These are phyloP conservation scores for Pleurotus sapidus DNA, from an alignment of 768 basidiomycete genomes.

Conservation along the genomic window DNA sequence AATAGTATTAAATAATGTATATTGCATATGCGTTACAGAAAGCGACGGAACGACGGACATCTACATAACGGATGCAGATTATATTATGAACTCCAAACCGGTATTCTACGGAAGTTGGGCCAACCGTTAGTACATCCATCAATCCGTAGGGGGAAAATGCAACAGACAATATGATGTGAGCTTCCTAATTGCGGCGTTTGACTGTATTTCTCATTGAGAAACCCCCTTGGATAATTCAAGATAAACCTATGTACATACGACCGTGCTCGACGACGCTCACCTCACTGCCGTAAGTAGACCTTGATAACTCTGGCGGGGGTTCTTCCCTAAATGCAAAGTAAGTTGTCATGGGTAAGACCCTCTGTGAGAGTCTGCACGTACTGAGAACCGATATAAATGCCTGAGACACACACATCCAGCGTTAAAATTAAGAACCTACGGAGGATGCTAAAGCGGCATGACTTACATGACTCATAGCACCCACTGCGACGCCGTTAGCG, in stretches of 20 bases:
- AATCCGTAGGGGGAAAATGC: not conserved
- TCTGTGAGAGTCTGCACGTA: too few relatives aligned
- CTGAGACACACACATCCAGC: slow-evolving; percentile 9
- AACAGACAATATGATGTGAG: slow-evolving; percentile 62
- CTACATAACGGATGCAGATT: not conserved
- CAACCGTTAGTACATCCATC: not conserved
- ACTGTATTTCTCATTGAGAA: slow-evolving; percentile 57
- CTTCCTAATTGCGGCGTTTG: slow-evolving; percentile 76
- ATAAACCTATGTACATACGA: not conserved
- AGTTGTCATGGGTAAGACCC: too few relatives aligned
- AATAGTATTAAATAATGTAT: too few relatives aligned
- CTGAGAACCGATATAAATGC: not conserved
- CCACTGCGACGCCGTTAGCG: slow-evolving; percentile 60
- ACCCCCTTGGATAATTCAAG: slow-evolving; percentile 30
- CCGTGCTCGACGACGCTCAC: slow-evolving; percentile 23
- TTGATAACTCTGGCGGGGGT: slow-evolving; percentile 63
- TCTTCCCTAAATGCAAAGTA: slow-evolving; percentile 27
- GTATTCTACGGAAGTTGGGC: not conserved
- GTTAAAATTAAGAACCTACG: slow-evolving; percentile 61
- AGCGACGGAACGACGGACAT: not conserved
- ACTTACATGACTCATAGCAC: slow-evolving; percentile 79
- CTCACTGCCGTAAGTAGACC: slow-evolving; percentile 58
- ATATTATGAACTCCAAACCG: not conserved
- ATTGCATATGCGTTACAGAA: too few relatives aligned
- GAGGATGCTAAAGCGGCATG: not conserved